These are phyloP conservation scores for Aspergillus sp. DNA, from an alignment of 2,329 filamentous ascomycete genomes.

Conservation along the genomic window DNA sequence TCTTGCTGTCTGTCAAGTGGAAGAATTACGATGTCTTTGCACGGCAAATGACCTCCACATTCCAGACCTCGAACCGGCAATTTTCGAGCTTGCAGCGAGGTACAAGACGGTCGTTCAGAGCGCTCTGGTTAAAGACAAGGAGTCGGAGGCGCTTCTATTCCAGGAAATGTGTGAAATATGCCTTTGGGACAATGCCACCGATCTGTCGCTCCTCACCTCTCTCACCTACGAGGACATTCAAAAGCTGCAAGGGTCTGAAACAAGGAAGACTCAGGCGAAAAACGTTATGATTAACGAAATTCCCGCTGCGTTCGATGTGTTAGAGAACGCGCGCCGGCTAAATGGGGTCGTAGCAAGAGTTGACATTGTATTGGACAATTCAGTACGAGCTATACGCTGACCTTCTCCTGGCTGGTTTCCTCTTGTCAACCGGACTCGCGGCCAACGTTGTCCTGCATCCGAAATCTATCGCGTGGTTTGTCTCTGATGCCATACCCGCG, in stretches of 20 bases:
- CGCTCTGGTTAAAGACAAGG: constrained; percentile 51
- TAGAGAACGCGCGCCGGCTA: constrained; percentile 64
- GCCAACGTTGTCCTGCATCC: constrained; percentile 86
- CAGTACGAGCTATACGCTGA: constrained; percentile 98
- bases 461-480: constrained; percentile 97
- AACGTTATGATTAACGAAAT: constrained; percentile 93
- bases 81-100: constrained; percentile 73
- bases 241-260: constrained; percentile 86
- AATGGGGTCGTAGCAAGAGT: constrained; percentile 68
- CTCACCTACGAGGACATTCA: constrained; percentile 95
- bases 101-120: constrained; percentile 68
- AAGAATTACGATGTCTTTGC: constrained; percentile 86
- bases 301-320: constrained; percentile 64
- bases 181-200: constrained; percentile 95
- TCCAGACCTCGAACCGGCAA: constrained; percentile 88
- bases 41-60: constrained; percentile 86
- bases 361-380: constrained; percentile 95
- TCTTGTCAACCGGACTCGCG: constrained; percentile 79
- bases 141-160: constrained; percentile 77
- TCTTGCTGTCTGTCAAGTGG: constrained; percentile 77
- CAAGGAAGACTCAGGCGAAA: constrained; percentile 80
- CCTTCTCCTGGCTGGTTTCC: constrained; percentile 84
- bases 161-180: constrained; percentile 94
- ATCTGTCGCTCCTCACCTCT: constrained; percentile 85
- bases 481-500: constrained; percentile 84